A percentile compares a stretch with the other conserved stretches of the same genome.
phyloP scores from a whole-genome alignment of 2,329 filamentous ascomycete species.

The Fusarium acutatum region DNA sequence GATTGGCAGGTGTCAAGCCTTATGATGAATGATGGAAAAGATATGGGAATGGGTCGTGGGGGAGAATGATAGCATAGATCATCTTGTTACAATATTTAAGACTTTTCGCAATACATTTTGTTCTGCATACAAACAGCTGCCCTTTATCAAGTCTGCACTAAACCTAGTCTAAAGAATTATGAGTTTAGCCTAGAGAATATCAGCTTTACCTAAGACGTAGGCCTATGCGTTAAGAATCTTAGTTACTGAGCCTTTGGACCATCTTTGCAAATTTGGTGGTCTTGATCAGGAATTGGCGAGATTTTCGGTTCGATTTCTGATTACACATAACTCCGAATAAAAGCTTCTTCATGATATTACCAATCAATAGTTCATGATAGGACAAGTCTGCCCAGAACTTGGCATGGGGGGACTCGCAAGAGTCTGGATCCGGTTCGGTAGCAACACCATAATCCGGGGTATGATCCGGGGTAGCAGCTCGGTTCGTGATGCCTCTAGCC shows the following conservation, averaged over 20 bases:
- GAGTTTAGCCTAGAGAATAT: background rate
- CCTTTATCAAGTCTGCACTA: accelerated
- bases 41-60: background rate
- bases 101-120: background rate
- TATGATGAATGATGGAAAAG: conserved; percentile 7
- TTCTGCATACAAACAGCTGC: background rate
- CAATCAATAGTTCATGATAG: conserved; percentile 7
- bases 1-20: conserved; percentile 31
- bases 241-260: no score
- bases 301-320: background rate
- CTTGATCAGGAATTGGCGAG: no score
- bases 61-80: background rate
- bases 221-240: background rate
- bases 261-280: background rate
- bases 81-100: background rate
- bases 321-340: background rate
- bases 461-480: conserved; percentile 15
- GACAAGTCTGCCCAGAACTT: background rate
- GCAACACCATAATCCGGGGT: conserved; percentile 12
- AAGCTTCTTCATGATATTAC: background rate
- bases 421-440: conserved; percentile 28
- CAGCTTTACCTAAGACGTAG: background rate
- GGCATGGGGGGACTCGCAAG: background rate
- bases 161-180: background rate
- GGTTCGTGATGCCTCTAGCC: conserved; percentile 25